Evolutionary conservation across 192 early-diverging fungal genomes (phyloP).

Genomic region (Umbelopsis isabellina): DNA sequence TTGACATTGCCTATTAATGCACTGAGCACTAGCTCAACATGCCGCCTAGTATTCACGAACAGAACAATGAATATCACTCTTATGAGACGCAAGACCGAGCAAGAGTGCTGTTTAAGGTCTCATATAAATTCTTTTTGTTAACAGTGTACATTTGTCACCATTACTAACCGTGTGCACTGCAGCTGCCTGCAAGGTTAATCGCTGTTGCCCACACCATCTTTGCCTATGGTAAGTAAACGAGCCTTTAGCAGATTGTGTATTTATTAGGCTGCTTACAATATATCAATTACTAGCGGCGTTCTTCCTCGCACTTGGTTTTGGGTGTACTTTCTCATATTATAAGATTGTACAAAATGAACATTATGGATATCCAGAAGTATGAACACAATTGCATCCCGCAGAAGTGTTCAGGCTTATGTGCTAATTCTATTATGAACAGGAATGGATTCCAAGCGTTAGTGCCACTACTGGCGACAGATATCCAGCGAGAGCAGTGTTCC

Average conservation of each 20-base stretch:
- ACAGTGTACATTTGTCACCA: background rate
- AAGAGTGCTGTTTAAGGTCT: slow-evolving; percentile 5
- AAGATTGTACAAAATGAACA: slow-evolving; percentile 79
- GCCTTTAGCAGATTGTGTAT: background rate
- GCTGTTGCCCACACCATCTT: slow-evolving; percentile 9
- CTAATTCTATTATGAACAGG: slow-evolving; percentile 31
- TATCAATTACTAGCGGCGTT: slow-evolving; percentile 55
- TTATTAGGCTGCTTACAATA: background rate
- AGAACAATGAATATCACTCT: background rate
- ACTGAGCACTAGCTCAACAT: background rate
- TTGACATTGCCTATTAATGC: background rate
- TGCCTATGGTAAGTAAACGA: slow-evolving; percentile 2
- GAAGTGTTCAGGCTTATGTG: background rate
- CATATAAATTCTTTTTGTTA: background rate
- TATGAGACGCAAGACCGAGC: background rate
- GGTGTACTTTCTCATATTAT: slow-evolving; percentile 73
- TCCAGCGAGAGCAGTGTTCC: slow-evolving; percentile 72
- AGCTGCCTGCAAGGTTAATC: slow-evolving; percentile 15
- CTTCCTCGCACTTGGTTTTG: slow-evolving; percentile 63
- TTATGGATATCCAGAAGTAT: slow-evolving; percentile 75
- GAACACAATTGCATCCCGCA: background rate
- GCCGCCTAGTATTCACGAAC: slow-evolving; percentile 1
- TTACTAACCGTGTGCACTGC: background rate
- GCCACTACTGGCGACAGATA: slow-evolving; percentile 81
- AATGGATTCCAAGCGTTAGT: slow-evolving; percentile 83